Evolutionary conservation across 1,284 basidiomycete genomes (phyloP).

Genomic region (Tilletia setariae): DNA sequence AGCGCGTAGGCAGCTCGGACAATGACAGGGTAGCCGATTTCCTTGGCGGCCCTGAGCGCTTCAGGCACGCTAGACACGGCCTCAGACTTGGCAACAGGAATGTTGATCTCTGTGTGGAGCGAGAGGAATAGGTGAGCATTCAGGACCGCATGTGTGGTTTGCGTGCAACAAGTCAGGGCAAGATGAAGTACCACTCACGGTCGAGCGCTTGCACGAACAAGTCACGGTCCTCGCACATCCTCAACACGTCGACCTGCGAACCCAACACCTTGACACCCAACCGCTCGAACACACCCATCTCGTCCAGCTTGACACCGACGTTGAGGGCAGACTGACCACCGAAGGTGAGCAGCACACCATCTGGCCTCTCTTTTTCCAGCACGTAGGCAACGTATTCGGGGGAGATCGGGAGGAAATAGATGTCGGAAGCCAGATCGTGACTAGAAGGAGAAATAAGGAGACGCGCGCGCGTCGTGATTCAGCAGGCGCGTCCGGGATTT

Average conservation of each 20-base stretch:
- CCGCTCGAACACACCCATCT: constrained; percentile 94
- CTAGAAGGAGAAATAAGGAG: constrained; percentile 71
- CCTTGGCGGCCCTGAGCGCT: constrained; percentile 82
- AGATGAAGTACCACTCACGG: constrained; percentile 67
- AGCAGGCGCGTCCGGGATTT: constrained; percentile 68
- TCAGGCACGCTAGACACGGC: constrained; percentile 94
- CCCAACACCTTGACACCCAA: constrained; percentile 92
- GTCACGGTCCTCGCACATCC: constrained; percentile 78
- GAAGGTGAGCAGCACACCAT: constrained; percentile 95
- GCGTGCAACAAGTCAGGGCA: no score
- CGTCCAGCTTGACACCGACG: constrained; percentile 94
- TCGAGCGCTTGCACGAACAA: constrained; percentile 95
- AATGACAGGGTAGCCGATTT: constrained; percentile 96
- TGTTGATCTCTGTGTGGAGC: constrained; percentile 76
- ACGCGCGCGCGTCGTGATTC: no score
- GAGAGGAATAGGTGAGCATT: not conserved
- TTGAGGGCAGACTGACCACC: constrained; percentile 92
- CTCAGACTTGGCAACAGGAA: constrained; percentile 93
- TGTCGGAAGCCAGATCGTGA: constrained; percentile 89
- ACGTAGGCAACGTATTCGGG: constrained; percentile 98
- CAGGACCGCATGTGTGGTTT: no score
- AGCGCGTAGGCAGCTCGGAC: constrained; percentile 96
- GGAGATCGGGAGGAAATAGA: constrained; percentile 76
- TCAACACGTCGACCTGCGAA: constrained; percentile 82
- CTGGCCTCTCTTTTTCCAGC: constrained; percentile 94